phyloP scores from a whole-genome alignment of 352 stramenopile genomes.

The Blastocystis sp. region DNA sequence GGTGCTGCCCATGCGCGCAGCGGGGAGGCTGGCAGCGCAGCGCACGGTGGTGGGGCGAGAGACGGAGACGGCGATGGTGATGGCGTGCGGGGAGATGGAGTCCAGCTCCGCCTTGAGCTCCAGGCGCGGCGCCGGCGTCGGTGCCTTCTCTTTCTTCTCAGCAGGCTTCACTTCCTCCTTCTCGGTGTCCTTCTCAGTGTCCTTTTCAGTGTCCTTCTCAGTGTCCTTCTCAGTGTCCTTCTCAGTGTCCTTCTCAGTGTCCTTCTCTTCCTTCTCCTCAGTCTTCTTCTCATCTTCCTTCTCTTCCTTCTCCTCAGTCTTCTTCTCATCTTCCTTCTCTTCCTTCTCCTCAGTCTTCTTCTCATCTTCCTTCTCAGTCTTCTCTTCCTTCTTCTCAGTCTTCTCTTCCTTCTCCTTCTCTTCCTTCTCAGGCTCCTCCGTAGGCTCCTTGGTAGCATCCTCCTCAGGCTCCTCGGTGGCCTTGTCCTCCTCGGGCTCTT shows the following conservation, averaged over 20 bases:
- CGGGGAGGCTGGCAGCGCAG: not conserved
- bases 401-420: slow-evolving; percentile 16
- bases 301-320: slow-evolving; percentile 10
- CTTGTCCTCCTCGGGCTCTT: not conserved
- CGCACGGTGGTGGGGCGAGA: not conserved
- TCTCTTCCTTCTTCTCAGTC: slow-evolving; percentile 8
- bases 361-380: slow-evolving; percentile 1
- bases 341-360: not conserved
- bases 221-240: not conserved
- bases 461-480: not conserved
- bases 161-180: not conserved
- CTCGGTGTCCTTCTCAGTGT: not conserved
- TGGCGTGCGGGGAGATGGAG: not conserved
- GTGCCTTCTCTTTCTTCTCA: not conserved
- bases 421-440: not conserved
- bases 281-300: slow-evolving; percentile 3
- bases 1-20: not conserved
- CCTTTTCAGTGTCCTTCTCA: not conserved
- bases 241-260: not conserved
- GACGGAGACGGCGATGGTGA: not conserved
- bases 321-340: slow-evolving; percentile 13
- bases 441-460: not conserved
- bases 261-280: slow-evolving; percentile 8
- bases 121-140: not conserved
- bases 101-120: not conserved